Conservation (phyloP, 225 moss, liverwort and hornwort species). For the Lunularia cruciata region DNA sequence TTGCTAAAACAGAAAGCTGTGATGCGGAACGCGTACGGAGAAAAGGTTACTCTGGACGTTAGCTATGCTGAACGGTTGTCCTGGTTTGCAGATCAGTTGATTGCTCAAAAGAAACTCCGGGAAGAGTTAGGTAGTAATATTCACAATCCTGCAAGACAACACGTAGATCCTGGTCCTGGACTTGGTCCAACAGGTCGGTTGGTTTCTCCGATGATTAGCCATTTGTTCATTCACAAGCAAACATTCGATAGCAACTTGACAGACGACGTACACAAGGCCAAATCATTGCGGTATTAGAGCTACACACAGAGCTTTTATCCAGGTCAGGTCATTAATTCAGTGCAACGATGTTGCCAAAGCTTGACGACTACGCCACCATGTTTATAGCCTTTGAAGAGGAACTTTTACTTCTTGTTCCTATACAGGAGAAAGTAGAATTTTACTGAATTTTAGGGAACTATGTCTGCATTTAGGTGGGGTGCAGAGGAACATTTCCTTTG, state of each 20-base stretch:
- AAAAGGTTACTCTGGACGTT: constrained; percentile 59
- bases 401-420: no score
- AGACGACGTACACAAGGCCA: constrained; percentile 32
- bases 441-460: no score
- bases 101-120: constrained; percentile 66
- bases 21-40: constrained; percentile 76
- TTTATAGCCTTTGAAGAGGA: no score
- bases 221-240: constrained; percentile 39
- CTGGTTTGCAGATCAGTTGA: constrained; percentile 94
- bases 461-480: no score
- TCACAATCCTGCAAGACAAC: background rate
- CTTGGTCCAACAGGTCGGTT: constrained; percentile 21
- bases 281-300: constrained; percentile 43
- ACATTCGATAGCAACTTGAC: constrained; percentile 27
- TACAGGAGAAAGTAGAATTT: no score
- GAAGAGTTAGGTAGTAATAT: constrained; percentile 29
- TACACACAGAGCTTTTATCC: no score
- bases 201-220: constrained; percentile 39
- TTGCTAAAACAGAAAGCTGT: constrained; percentile 66
- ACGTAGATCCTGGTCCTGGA: background rate
- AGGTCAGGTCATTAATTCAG: no score
- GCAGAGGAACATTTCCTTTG: no score
- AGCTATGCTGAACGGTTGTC: constrained; percentile 62
- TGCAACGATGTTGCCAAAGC: no score
- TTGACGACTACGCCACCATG: no score